phyloP scores from a whole-genome alignment of 371 early-diverging fungal genomes.

The Mucor mucedo region DNA sequence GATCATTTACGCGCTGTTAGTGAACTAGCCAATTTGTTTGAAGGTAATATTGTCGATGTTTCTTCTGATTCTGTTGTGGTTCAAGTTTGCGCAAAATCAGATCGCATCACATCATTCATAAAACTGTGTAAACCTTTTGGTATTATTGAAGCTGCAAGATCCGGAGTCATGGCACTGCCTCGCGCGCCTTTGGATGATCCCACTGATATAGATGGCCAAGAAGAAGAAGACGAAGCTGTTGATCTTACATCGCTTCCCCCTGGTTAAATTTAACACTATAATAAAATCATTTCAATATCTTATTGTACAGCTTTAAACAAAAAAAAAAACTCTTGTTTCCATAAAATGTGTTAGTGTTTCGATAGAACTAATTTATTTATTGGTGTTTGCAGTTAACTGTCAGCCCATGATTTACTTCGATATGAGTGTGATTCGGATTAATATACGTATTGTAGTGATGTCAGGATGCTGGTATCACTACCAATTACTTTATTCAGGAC shows the following conservation, averaged over 20 bases:
- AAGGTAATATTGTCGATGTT: constrained; percentile 88
- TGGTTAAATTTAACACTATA: constrained; percentile 59
- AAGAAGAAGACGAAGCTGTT: constrained; percentile 59
- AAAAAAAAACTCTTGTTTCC: too few relatives aligned
- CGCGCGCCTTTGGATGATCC: constrained; percentile 76
- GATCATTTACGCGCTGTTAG: constrained; percentile 79
- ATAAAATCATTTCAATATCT: too few relatives aligned
- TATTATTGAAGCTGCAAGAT: constrained; percentile 89
- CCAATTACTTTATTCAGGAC: too few relatives aligned
- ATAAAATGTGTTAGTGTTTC: too few relatives aligned
- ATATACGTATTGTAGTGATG: too few relatives aligned
- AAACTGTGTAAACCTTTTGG: constrained; percentile 92
- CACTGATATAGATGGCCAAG: constrained; percentile 58
- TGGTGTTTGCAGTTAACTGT: too few relatives aligned
- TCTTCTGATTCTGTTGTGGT: constrained; percentile 77
- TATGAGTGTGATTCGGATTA: too few relatives aligned
- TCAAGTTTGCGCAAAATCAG: constrained; percentile 90
- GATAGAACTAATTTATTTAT: too few relatives aligned
- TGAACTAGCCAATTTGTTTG: constrained; percentile 83
- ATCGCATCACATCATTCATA: constrained; percentile 88
- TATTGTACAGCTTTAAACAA: too few relatives aligned
- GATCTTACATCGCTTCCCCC: constrained; percentile 91
- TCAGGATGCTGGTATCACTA: too few relatives aligned
- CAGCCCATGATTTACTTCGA: too few relatives aligned
- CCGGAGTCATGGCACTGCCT: constrained; percentile 95